Conservation (phyloP, 805 yeast species). For the Pichia insulana region DNA sequence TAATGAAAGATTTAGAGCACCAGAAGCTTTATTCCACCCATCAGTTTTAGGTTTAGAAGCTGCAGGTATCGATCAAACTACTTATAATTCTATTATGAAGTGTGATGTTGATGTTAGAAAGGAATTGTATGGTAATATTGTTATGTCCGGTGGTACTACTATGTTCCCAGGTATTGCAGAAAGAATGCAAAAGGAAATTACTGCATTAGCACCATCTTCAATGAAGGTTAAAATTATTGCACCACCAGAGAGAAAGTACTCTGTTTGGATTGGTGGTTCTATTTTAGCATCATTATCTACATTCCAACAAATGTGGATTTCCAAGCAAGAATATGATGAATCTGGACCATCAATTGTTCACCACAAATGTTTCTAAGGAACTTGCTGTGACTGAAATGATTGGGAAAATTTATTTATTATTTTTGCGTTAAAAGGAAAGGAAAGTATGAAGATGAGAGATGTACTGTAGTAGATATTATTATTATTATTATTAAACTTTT, state of each 20-base stretch:
- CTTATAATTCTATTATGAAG: slow-evolving; percentile 92
- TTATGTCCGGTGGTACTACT: slow-evolving; percentile 99
- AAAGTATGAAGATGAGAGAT: background rate
- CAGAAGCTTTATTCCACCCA: slow-evolving; percentile 99
- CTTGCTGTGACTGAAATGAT: no score
- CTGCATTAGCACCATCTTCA: slow-evolving; percentile 98
- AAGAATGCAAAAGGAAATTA: slow-evolving; percentile 99
- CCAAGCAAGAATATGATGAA: slow-evolving; percentile 99
- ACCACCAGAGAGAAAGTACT: slow-evolving; percentile 98
- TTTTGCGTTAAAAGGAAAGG: background rate
- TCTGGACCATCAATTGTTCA: slow-evolving; percentile 99
- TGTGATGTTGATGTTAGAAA: slow-evolving; percentile 98
- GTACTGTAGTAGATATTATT: slow-evolving; percentile 3
- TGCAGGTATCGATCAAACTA: slow-evolving; percentile 98
- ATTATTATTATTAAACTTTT: slow-evolving; percentile 1
- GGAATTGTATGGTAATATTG: slow-evolving; percentile 98
- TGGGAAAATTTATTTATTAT: background rate
- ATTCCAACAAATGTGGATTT: slow-evolving; percentile 99
- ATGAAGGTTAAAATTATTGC: slow-evolving; percentile 99
- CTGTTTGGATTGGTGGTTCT: slow-evolving; percentile 99
- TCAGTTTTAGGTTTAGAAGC: slow-evolving; percentile 83
- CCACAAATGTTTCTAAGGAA: slow-evolving; percentile 78
- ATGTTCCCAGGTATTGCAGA: slow-evolving; percentile 99
- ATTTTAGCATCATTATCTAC: slow-evolving; percentile 97
- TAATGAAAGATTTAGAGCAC: slow-evolving; percentile 99